Conservation (phyloP, 2,329 filamentous ascomycete genomes). For the Zarea fungicola region DNA sequence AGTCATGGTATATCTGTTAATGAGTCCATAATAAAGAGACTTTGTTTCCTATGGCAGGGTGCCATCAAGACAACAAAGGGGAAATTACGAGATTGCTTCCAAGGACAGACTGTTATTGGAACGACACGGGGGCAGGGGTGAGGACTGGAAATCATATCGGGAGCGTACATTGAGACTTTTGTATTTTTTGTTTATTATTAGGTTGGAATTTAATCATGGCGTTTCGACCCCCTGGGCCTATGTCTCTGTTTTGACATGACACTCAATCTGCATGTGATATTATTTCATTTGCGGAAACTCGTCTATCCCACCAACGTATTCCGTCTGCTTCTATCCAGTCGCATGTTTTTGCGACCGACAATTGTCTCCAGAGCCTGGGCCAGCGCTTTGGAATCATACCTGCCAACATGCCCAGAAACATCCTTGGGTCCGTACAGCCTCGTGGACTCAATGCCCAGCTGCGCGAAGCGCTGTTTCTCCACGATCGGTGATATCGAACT, state of each 20-base stretch:
- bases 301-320: conserved; percentile 37
- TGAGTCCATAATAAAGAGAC: no score
- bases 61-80: no score
- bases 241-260: no score
- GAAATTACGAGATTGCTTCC: not conserved
- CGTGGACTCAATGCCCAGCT: conserved; percentile 71
- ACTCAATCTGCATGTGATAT: not conserved
- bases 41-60: no score
- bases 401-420: conserved; percentile 36
- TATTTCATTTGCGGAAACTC: not conserved
- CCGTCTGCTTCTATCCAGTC: conserved; percentile 34
- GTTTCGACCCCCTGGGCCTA: no score
- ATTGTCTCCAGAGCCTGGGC: conserved; percentile 72
- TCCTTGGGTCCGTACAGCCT: conserved; percentile 67
- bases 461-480: conserved; percentile 56
- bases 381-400: conserved; percentile 73
- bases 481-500: conserved; percentile 64
- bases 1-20: conserved; percentile 29
- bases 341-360: conserved; percentile 51
- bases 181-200: not conserved
- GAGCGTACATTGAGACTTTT: not conserved
- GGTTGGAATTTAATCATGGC: conserved; percentile 8
- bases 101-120: not conserved
- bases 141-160: not conserved
- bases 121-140: not conserved